Evolutionary conservation across 1,284 basidiomycete genomes (phyloP).

Genomic region (Rhodotorula sp.): DNA sequence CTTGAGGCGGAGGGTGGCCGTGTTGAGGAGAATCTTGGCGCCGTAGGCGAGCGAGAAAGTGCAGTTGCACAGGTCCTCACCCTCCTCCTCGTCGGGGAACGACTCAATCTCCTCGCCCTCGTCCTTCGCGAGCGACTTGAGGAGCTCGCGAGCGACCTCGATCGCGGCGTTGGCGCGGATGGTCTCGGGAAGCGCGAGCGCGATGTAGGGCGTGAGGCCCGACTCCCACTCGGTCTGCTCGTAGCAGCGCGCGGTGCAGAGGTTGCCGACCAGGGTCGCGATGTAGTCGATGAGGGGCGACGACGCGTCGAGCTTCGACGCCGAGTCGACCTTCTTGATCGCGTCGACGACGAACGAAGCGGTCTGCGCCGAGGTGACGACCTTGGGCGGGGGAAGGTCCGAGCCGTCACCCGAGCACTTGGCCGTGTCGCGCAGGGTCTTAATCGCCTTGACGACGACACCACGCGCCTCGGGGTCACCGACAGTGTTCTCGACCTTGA

Average conservation of each 20-base stretch:
- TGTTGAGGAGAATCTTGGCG: slow-evolving; percentile 97
- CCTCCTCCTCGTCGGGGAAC: slow-evolving; percentile 89
- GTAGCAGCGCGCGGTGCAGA: slow-evolving; percentile 88
- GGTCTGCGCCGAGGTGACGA: slow-evolving; percentile 68
- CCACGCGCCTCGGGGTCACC: slow-evolving; percentile 94
- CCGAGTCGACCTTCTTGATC: slow-evolving; percentile 76
- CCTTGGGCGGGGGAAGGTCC: slow-evolving; percentile 79
- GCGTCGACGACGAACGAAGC: slow-evolving; percentile 67
- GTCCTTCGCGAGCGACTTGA: slow-evolving; percentile 81
- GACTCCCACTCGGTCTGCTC: slow-evolving; percentile 84
- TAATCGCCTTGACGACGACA: slow-evolving; percentile 83
- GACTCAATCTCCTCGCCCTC: slow-evolving; percentile 69
- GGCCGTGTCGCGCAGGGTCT: slow-evolving; percentile 88
- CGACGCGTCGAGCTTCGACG: slow-evolving; percentile 53
- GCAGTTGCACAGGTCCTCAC: slow-evolving; percentile 96
- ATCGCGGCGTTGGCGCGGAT: slow-evolving; percentile 63
- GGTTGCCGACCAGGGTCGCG: slow-evolving; percentile 74
- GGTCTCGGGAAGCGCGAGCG: slow-evolving; percentile 60
- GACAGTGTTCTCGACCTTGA: slow-evolving; percentile 89
- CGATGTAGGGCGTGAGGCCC: slow-evolving; percentile 71
- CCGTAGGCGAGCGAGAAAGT: slow-evolving; percentile 97
- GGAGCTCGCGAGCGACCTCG: slow-evolving; percentile 76
- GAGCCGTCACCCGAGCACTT: slow-evolving; percentile 86
- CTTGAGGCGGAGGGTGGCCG: slow-evolving; percentile 92
- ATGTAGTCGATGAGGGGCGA: slow-evolving; percentile 70